A percentile compares a stretch with the other conserved stretches of the same genome.
Evolutionary conservation across 2,329 filamentous ascomycete species (phyloP).

Genomic region (Fusarium euwallaceae): DNA sequence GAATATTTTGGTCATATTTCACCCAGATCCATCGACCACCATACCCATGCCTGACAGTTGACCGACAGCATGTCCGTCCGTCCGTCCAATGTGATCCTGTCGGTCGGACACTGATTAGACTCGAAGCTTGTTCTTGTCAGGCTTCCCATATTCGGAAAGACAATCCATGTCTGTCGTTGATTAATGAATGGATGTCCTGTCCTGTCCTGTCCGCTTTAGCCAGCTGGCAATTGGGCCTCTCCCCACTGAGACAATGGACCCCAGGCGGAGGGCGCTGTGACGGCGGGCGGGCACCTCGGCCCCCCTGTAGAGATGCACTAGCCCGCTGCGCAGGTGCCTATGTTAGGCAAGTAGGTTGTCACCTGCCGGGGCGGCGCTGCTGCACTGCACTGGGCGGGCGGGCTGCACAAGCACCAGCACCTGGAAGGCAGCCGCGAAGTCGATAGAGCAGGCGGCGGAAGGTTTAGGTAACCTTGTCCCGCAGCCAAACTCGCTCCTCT

Average conservation of each 20-base stretch:
- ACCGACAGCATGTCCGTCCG: neutral
- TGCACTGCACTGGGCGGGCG: too few species aligned
- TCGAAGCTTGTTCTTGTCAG: neutral
- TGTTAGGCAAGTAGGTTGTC: neutral
- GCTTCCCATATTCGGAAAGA: neutral
- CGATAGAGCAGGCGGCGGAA: too few species aligned
- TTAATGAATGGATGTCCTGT: neutral
- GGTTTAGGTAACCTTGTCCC: conserved; percentile 12
- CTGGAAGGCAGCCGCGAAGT: neutral
- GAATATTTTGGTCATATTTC: neutral
- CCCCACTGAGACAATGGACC: neutral
- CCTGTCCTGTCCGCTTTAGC: neutral
- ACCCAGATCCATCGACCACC: neutral
- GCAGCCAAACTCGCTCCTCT: conserved; percentile 29
- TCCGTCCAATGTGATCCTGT: neutral
- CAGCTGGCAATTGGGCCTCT: neutral
- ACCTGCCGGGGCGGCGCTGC: neutral
- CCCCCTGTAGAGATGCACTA: neutral
- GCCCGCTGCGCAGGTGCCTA: neutral
- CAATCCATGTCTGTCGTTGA: neutral
- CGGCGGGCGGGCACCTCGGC: neutral
- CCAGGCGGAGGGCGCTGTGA: neutral
- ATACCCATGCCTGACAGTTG: neutral
- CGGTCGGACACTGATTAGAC: neutral
- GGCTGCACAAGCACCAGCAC: neutral